phyloP scores from a whole-genome alignment of 2,329 filamentous ascomycete species.

The Trichoderma arundinaceum region DNA sequence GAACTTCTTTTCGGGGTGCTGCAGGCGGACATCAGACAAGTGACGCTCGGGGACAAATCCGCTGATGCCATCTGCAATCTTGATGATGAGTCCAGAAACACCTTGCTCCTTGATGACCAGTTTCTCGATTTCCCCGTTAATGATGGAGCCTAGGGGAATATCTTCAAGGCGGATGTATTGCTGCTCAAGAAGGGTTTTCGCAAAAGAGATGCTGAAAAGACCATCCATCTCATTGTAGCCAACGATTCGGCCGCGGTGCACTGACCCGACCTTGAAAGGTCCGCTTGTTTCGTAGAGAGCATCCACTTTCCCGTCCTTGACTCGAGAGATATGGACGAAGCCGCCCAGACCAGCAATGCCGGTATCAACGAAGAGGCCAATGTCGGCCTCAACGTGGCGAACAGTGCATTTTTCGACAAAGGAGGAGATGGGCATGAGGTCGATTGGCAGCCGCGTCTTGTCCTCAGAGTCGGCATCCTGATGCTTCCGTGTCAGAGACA shows the following conservation, averaged over 20 bases:
- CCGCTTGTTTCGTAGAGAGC: constrained; percentile 77
- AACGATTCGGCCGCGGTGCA: constrained; percentile 80
- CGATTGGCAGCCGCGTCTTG: constrained; percentile 57
- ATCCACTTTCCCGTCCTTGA: constrained; percentile 90
- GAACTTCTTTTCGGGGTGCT: constrained; percentile 97
- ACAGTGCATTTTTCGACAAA: constrained; percentile 80
- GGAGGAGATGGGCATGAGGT: constrained; percentile 72
- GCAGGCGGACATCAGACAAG: constrained; percentile 82
- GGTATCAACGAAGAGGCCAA: constrained; percentile 81
- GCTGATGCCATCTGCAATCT: constrained; percentile 82
- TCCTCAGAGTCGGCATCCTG: constrained; percentile 42
- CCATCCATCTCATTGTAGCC: constrained; percentile 89
- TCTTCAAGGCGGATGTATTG: constrained; percentile 92
- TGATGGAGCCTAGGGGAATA: constrained; percentile 77
- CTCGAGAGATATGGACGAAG: constrained; percentile 92
- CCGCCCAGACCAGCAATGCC: constrained; percentile 69
- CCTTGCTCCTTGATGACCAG: constrained; percentile 79
- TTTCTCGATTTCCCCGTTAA: constrained; percentile 85
- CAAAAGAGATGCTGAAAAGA: constrained; percentile 82
- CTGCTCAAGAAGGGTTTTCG: constrained; percentile 82
- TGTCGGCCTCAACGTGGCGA: constrained; percentile 75
- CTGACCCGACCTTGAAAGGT: constrained; percentile 76
- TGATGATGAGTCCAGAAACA: constrained; percentile 79
- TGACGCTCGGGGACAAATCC: constrained; percentile 90
- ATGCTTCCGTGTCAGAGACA: constrained; percentile 63